Evolutionary conservation across 2,329 filamentous ascomycete species (phyloP).

Genomic region (Orbilia quercus): DNA sequence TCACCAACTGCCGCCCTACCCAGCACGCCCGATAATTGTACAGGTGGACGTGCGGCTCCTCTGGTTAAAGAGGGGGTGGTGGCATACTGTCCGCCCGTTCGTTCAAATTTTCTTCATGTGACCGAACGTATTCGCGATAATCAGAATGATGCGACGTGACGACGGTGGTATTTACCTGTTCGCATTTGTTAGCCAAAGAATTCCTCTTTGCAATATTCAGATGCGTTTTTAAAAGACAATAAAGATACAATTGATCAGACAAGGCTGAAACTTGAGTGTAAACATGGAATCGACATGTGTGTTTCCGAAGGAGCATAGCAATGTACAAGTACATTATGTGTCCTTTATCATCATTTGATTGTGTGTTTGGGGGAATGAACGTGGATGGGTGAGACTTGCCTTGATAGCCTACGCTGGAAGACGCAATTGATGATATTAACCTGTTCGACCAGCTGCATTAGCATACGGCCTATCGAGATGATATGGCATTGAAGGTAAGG

Average conservation of each 20-base stretch:
- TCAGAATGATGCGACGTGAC: conserved; percentile 2
- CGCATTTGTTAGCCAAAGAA: conserved; percentile 57
- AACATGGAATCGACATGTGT: conserved; percentile 60
- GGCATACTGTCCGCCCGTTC: conserved; percentile 66
- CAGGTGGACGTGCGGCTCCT: conserved; percentile 62
- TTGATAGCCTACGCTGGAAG: conserved; percentile 53
- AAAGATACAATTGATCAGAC: conserved; percentile 62
- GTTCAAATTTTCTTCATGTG: conserved; percentile 65
- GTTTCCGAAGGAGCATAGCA: conserved; percentile 59
- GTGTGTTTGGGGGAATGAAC: background rate
- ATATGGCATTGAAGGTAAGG: conserved; percentile 13
- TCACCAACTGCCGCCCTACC: conserved; percentile 64
- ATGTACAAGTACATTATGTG: conserved; percentile 40
- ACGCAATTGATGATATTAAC: background rate
- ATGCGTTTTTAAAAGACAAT: conserved; percentile 8
- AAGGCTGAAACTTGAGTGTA: conserved; percentile 65
- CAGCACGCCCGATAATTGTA: conserved; percentile 62
- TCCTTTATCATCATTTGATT: conserved; percentile 55
- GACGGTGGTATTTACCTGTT: conserved; percentile 60
- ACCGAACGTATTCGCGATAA: conserved; percentile 19
- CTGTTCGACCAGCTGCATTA: conserved; percentile 13
- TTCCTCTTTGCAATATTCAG: background rate
- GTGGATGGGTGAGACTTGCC: conserved; percentile 60
- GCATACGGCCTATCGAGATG: background rate
- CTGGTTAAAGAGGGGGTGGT: conserved; percentile 62